phyloP scores from a whole-genome alignment of 768 basidiomycete genomes.

The Panaeolus papilionaceus region DNA sequence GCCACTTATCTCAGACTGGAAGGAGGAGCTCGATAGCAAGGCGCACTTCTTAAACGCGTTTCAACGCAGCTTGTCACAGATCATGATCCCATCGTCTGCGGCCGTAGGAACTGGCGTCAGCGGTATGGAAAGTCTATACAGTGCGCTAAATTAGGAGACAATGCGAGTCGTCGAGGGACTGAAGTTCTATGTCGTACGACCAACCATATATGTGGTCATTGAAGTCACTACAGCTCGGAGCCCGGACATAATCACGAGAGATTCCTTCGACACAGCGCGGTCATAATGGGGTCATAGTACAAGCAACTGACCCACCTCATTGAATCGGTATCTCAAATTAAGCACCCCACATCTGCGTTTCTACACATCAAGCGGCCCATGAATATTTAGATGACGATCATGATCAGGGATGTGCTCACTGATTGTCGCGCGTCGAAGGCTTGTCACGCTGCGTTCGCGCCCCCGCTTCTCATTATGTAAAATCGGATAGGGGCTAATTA shows the following conservation, averaged over 20 bases:
- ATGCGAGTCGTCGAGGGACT: neutral
- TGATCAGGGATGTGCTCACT: slow-evolving; percentile 9
- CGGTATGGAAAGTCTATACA: neutral
- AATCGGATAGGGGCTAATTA: neutral
- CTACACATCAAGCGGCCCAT: neutral
- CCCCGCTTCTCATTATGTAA: slow-evolving; percentile 1
- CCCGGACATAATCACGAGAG: neutral
- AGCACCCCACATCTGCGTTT: neutral
- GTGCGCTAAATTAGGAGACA: neutral
- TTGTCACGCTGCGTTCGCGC: neutral
- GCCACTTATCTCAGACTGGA: neutral
- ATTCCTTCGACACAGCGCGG: neutral
- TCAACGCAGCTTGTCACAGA: slow-evolving; percentile 1
- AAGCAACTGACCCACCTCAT: neutral
- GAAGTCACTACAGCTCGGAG: neutral
- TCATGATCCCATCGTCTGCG: neutral
- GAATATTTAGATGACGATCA: neutral
- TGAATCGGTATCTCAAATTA: neutral
- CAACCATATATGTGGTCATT: neutral
- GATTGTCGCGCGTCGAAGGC: slow-evolving; percentile 9
- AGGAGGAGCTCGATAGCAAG: neutral
- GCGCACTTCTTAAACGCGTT: slow-evolving; percentile 1
- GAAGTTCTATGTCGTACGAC: neutral
- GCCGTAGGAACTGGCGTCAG: slow-evolving; percentile 10
- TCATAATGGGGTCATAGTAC: neutral